Conservation (phyloP, 306 rosid genomes). For the Malus domestica region ASM211411v1 NC_041802.1:4943501-4944000, state of each 20-base stretch:
- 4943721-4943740: background rate
- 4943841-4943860: constrained; percentile 40
- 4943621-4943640: background rate
- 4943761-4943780: constrained; percentile 28
- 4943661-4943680: background rate
- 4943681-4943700: background rate
- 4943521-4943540: background rate
- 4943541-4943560: constrained; percentile 1
- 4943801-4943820: constrained; percentile 5
- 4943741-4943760: background rate
- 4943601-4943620: background rate
- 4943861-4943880: constrained; percentile 23
- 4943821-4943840: constrained; percentile 16
- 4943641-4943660: background rate
- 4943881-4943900: constrained; percentile 19
- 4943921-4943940: constrained; percentile 68
- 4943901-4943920: constrained; percentile 23
- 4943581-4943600: background rate
- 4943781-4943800: constrained; percentile 24
- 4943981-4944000: constrained; percentile 73
- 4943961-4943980: constrained; percentile 56
- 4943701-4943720: constrained; percentile 12
- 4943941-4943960: constrained; percentile 83
- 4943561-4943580: background rate
- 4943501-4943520: background rate